phyloP scores from a whole-genome alignment of 2,329 filamentous ascomycete genomes.

The Penicillium sp. region DNA sequence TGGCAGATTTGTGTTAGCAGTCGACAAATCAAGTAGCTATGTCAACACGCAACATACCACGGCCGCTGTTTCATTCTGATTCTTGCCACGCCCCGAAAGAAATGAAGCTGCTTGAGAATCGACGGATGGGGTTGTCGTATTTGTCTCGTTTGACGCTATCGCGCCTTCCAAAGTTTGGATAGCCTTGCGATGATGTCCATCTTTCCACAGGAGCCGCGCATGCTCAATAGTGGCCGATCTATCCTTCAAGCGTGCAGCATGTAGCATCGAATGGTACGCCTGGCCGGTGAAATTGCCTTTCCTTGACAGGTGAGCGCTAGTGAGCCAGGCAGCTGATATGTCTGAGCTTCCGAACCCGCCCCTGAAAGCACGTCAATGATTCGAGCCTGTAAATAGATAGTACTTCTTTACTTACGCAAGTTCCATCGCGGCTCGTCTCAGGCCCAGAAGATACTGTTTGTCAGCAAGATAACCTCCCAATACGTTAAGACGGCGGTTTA shows the following conservation, averaged over 20 bases:
- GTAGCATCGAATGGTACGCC: slow-evolving; percentile 88
- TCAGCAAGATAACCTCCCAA: slow-evolving; percentile 84
- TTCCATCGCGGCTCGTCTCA: slow-evolving; percentile 83
- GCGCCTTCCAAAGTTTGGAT: slow-evolving; percentile 86
- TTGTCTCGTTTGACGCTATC: slow-evolving; percentile 74
- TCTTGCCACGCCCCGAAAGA: slow-evolving; percentile 37
- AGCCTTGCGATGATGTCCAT: slow-evolving; percentile 87
- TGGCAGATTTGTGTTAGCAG: slow-evolving; percentile 27
- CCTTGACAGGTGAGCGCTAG: slow-evolving; percentile 75
- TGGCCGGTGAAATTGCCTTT: slow-evolving; percentile 79
- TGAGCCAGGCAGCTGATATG: slow-evolving; percentile 77
- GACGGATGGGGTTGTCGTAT: slow-evolving; percentile 37
- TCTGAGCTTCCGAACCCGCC: slow-evolving; percentile 62
- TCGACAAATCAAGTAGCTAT: not conserved
- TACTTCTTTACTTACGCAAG: slow-evolving; percentile 42
- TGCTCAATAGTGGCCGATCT: slow-evolving; percentile 90
- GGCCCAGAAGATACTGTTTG: slow-evolving; percentile 85
- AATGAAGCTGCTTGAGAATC: slow-evolving; percentile 33
- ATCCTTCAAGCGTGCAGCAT: slow-evolving; percentile 77
- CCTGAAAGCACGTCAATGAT: slow-evolving; percentile 26
- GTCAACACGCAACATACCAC: slow-evolving; percentile 25
- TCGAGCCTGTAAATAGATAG: not conserved
- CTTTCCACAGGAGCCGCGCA: slow-evolving; percentile 84
- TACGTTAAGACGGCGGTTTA: slow-evolving; percentile 76
- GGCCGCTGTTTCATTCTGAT: slow-evolving; percentile 49